phyloP scores from a whole-genome alignment of 1,284 basidiomycete genomes.

The Ustilago xerochloae region DNA sequence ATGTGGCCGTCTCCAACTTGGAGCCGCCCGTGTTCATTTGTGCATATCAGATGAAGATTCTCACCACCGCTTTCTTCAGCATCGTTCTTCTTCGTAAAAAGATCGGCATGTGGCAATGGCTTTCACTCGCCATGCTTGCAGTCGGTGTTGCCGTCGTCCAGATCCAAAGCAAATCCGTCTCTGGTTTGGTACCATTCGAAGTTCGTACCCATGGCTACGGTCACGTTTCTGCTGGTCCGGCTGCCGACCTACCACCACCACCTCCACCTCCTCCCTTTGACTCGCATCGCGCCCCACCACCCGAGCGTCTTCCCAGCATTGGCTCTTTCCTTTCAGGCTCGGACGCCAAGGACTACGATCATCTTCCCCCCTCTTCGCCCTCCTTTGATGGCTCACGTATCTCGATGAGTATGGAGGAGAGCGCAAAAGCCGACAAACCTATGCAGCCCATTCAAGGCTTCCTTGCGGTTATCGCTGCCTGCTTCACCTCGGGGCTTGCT shows the following conservation, averaged over 20 bases:
- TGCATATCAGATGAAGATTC: conserved; percentile 75
- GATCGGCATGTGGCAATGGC: conserved; percentile 81
- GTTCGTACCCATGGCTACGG: conserved; percentile 46
- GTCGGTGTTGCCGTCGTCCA: conserved; percentile 93
- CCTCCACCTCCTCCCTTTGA: conserved; percentile 62
- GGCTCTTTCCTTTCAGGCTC: conserved; percentile 31
- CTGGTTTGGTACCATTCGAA: conserved; percentile 47
- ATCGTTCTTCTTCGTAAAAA: conserved; percentile 87
- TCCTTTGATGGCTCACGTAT: conserved; percentile 41
- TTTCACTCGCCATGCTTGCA: conserved; percentile 83
- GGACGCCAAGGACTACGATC: conserved; percentile 26
- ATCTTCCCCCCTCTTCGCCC: conserved; percentile 44
- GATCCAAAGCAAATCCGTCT: conserved; percentile 70
- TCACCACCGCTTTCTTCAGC: conserved; percentile 94
- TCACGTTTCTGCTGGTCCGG: conserved; percentile 37
- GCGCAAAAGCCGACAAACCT: conserved; percentile 45
- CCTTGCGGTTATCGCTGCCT: conserved; percentile 85
- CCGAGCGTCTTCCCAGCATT: conserved; percentile 35
- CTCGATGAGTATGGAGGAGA: conserved; percentile 54
- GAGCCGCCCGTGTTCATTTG: conserved; percentile 93
- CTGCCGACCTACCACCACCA: conserved; percentile 36
- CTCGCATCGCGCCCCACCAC: conserved; percentile 60
- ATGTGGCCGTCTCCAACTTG: conserved; percentile 90
- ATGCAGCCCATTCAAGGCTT: conserved; percentile 88
- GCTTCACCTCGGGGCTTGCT: conserved; percentile 95